Evolutionary conservation across 1,284 basidiomycete species (phyloP).

Genomic region (Fomes fomentarius): DNA sequence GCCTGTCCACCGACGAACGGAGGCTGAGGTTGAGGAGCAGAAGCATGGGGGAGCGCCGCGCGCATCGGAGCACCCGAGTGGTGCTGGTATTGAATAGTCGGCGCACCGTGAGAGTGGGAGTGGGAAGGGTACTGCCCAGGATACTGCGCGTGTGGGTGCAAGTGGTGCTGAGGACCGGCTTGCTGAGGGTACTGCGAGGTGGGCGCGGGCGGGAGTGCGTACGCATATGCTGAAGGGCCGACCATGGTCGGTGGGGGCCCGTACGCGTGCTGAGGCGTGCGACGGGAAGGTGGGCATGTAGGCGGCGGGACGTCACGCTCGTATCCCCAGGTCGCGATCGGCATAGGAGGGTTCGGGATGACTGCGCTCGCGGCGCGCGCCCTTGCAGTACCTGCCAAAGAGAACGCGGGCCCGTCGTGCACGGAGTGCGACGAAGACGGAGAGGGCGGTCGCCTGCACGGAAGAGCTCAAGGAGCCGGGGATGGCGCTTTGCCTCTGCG

Average conservation of each 20-base stretch:
- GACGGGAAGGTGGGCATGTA: slow-evolving; percentile 7
- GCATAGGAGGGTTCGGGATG: slow-evolving; percentile 6
- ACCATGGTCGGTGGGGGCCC: not conserved
- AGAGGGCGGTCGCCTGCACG: slow-evolving; percentile 27
- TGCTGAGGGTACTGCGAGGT: slow-evolving; percentile 4
- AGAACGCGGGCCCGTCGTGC: not conserved
- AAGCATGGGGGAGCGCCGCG: not conserved
- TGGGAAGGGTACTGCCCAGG: not conserved
- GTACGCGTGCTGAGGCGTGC: not conserved
- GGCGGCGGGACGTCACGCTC: slow-evolving; percentile 23
- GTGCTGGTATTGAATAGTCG: not conserved
- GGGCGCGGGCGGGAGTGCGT: slow-evolving; percentile 2
- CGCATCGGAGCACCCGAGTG: not conserved
- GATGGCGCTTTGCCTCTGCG: slow-evolving; percentile 31
- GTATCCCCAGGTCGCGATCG: slow-evolving; percentile 20
- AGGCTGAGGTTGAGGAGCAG: not conserved
- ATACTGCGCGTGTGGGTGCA: not conserved
- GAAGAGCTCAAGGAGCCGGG: slow-evolving; percentile 34
- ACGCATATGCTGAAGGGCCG: slow-evolving; percentile 6
- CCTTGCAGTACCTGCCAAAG: slow-evolving; percentile 5
- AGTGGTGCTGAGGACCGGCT: not conserved
- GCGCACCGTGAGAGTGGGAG: not conserved
- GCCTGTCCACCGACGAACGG: slow-evolving; percentile 9
- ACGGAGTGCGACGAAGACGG: not conserved
- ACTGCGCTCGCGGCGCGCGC: slow-evolving; percentile 18